phyloP scores from a whole-genome alignment of 192 early-diverging fungal genomes.

The Umbelopsis vinacea region DNA sequence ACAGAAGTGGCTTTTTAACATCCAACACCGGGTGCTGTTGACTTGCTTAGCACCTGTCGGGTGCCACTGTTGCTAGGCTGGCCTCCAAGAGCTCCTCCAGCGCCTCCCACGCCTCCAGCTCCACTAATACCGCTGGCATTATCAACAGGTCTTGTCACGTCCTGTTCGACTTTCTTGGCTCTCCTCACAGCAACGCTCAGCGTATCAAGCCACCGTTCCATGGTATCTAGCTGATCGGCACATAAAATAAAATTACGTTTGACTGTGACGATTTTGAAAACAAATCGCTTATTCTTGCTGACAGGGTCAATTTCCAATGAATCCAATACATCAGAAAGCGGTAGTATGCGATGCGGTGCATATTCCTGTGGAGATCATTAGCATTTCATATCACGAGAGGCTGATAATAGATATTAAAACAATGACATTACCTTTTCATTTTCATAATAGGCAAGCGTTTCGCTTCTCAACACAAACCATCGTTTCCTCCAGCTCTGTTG shows the following conservation, averaged over 20 bases:
- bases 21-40: constrained; percentile 5
- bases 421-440: constrained; percentile 53
- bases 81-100: constrained; percentile 41
- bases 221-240: constrained; percentile 47
- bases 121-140: constrained; percentile 34
- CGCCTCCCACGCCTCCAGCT: constrained; percentile 43
- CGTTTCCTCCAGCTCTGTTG: constrained; percentile 61
- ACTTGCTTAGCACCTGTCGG: background rate
- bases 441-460: constrained; percentile 63
- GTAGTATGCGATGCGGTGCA: constrained; percentile 53
- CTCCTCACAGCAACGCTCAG: constrained; percentile 49
- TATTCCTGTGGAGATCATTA: constrained; percentile 44
- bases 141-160: background rate
- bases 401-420: background rate
- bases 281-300: constrained; percentile 54
- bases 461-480: constrained; percentile 65
- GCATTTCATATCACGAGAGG: background rate
- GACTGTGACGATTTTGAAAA: constrained; percentile 57
- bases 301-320: constrained; percentile 57
- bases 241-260: constrained; percentile 59
- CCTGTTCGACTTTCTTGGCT: constrained; percentile 37
- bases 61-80: constrained; percentile 5
- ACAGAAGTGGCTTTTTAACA: background rate
- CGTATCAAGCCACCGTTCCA: constrained; percentile 56
- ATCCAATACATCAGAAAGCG: constrained; percentile 54